Percentiles rank a stretch among this genome's conserved stretches.
Conservation (phyloP, 75 land plant species). For the Sequoiadendron giganteum region DNA sequence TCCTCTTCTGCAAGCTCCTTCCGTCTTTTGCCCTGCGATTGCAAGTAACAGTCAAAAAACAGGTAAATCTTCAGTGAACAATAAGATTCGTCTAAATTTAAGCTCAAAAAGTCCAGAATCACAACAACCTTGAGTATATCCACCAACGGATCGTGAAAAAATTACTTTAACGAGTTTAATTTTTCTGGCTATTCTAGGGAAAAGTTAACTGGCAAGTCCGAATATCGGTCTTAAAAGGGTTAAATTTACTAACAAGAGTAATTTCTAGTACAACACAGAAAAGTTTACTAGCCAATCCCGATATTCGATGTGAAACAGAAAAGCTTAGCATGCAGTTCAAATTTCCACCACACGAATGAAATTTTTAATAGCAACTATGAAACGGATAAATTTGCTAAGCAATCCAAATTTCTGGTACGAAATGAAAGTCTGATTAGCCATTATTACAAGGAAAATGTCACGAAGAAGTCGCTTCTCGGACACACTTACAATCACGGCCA, state of each 20-base stretch:
- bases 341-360: background rate
- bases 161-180: too few species aligned
- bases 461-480: too few species aligned
- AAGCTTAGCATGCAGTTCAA: background rate
- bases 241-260: too few species aligned
- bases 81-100: background rate
- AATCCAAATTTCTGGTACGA: background rate
- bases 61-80: background rate
- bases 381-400: background rate
- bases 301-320: background rate
- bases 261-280: background rate
- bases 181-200: too few species aligned
- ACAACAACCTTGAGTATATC: background rate
- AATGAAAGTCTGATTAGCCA: background rate
- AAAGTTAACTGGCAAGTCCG: background rate
- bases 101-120: background rate
- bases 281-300: background rate
- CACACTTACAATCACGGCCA: too few species aligned
- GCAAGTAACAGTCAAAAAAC: background rate
- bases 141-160: background rate
- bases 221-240: background rate
- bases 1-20: background rate
- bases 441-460: too few species aligned
- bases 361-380: background rate
- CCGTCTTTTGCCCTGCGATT: background rate